Evolutionary conservation across 345 rosid species (phyloP).

Genomic region (rapeseed (Brassica napus)): DNA sequence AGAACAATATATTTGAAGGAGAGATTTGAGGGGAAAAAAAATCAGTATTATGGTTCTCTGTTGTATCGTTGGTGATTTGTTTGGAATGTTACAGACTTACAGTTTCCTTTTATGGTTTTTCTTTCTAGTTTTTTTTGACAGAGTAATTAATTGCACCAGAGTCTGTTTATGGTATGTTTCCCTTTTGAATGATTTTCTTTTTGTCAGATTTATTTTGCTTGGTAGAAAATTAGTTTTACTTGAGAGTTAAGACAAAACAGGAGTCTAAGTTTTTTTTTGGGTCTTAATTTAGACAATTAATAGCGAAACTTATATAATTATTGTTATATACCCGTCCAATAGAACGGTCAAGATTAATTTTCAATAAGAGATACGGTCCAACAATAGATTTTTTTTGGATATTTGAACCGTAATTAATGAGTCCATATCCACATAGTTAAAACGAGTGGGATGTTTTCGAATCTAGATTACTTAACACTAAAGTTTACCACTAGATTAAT

Average conservation of each 20-base stretch:
- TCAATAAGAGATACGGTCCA: too few relatives aligned
- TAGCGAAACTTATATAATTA: constrained; percentile 3
- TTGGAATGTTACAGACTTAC: constrained; percentile 1
- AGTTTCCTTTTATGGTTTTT: not conserved
- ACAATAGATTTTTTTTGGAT: not conserved
- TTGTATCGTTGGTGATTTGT: not conserved
- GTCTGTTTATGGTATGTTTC: constrained; percentile 31
- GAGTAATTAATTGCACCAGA: constrained; percentile 15
- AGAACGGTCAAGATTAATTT: too few relatives aligned
- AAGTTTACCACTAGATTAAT: too few relatives aligned
- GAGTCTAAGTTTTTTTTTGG: not conserved
- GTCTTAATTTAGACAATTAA: constrained; percentile 32
- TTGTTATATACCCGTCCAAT: too few relatives aligned
- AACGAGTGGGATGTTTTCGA: too few relatives aligned
- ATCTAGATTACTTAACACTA: too few relatives aligned
- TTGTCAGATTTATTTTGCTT: constrained; percentile 2
- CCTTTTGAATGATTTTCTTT: constrained; percentile 12
- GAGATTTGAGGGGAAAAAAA: not conserved
- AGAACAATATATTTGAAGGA: not conserved
- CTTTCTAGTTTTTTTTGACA: not conserved
- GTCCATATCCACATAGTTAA: too few relatives aligned
- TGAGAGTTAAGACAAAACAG: constrained; percentile 15
- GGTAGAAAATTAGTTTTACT: not conserved
- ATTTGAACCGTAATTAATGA: too few relatives aligned
- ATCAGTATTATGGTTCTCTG: constrained; percentile 23